A percentile compares a stretch with the other conserved stretches of the same genome.
phyloP scores from a whole-genome alignment of 768 basidiomycete genomes.

The Macrocybe gigantea region DNA sequence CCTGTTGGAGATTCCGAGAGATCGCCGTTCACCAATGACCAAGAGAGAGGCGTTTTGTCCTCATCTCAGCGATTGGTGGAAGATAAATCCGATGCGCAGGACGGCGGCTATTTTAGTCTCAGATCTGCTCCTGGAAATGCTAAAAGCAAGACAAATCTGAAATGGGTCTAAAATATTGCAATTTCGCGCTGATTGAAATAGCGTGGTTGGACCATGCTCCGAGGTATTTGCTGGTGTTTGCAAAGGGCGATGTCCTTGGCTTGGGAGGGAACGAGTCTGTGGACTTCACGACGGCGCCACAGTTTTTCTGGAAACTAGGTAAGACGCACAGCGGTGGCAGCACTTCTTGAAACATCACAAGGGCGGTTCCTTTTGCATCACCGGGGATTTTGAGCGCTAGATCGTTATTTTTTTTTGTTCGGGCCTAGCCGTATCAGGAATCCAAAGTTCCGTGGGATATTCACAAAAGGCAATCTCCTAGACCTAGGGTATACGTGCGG shows the following conservation, averaged over 20 bases:
- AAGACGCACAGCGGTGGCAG: constrained; percentile 15
- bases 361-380: constrained; percentile 18
- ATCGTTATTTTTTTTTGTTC: constrained; percentile 28
- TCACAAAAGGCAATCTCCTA: constrained; percentile 36
- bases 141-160: not conserved
- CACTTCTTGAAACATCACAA: constrained; percentile 29
- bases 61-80: not conserved
- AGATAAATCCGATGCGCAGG: not conserved
- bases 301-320: constrained; percentile 25
- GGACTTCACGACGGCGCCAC: constrained; percentile 21
- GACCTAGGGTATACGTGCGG: constrained; percentile 24
- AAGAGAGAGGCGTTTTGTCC: too few species aligned
- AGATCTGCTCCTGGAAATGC: constrained; percentile 2
- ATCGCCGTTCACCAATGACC: too few species aligned
- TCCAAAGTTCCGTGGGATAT: constrained; percentile 38
- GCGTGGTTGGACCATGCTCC: constrained; percentile 5
- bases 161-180: constrained; percentile 3
- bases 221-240: constrained; percentile 8
- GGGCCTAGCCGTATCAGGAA: constrained; percentile 47
- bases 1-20: too few species aligned
- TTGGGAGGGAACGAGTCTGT: not conserved
- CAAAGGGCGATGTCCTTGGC: constrained; percentile 5
- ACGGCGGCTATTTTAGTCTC: constrained; percentile 1
- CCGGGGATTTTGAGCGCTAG: constrained; percentile 31
- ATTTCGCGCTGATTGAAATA: constrained; percentile 23